Base-by-base conservation (phyloP, 441 rosid genomes). In the Eruca vesicaria region DNA sequence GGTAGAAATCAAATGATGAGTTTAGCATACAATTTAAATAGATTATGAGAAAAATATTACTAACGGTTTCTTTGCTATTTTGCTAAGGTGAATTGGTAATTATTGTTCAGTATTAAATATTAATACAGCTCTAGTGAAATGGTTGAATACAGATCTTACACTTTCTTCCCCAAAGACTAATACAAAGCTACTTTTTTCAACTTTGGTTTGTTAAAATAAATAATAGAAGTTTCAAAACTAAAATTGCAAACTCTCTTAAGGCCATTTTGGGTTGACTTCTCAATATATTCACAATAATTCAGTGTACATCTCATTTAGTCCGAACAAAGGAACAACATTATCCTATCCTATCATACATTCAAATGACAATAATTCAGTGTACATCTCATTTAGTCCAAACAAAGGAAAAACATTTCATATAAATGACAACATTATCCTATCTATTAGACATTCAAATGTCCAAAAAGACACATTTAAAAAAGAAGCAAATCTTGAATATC, bases 351-450 rank as follows among this genome's bases (percentile, higher is more conserved):
- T 70, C 66, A 64, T 64, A 65, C 80, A 64, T 45, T 45, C 58
- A 65, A 57, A 31, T 5, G 3, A 1, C 43, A 21, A 62, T 64
- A 41, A 70, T 62, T 35, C 45, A 48, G 45, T 65, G 76, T 26
- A 58, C 67, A 64, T 48, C 72, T 71, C 72, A 58, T 16, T 77
- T 41, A 33, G 76, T 69, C 79, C 72, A 58, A 59, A 48, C 63
- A 71, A 71, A 66, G 35, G 60, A 58, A 64, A 67, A 70, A 10
- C 65, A 43, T 23, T 58, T 64, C 5, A 64, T 32, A 33, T 26
- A 70, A 28, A 76, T 69, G 75, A 70, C 66, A 69, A 76, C 71
- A 70, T 36, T 76, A 41, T 57, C 79, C 50, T 21, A 76, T 70
- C 66, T 32, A 69, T 70, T 61, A 64, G 56, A 65, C 80, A 64